Percentiles rank a stretch among this genome's conserved stretches.
phyloP scores from a whole-genome alignment of 1,139 yeast species.

The Yamadazyma jaroonii region DNA sequence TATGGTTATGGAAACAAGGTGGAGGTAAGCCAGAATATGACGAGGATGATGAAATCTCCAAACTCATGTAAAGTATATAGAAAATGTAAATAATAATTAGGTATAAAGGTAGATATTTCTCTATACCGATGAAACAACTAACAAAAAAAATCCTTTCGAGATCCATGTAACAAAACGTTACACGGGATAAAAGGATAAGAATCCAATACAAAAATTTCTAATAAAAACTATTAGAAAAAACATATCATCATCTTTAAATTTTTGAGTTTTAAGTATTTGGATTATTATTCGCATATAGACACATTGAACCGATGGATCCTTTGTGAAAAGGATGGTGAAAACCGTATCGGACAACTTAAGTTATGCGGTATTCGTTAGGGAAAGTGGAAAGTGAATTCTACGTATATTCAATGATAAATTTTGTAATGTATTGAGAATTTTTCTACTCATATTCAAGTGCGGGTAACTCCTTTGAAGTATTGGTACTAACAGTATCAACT shows the following conservation, averaged over 20 bases:
- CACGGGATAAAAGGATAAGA: constrained; percentile 2
- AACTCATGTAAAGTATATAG: constrained; percentile 8
- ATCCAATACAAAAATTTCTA: neutral
- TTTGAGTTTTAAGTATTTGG: constrained; percentile 1
- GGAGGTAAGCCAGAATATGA: constrained; percentile 46
- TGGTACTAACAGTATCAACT: too few relatives aligned
- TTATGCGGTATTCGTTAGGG: constrained; percentile 27
- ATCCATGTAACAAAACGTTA: constrained; percentile 1
- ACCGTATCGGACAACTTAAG: constrained; percentile 45
- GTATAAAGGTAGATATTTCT: constrained; percentile 4
- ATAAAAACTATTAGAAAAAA: constrained; percentile 2
- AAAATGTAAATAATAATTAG: constrained; percentile 6
- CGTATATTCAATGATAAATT: too few relatives aligned
- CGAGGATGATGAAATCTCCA: constrained; percentile 14
- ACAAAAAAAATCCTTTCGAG: neutral
- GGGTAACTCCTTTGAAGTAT: neutral
- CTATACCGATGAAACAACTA: constrained; percentile 4
- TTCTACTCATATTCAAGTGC: constrained; percentile 1
- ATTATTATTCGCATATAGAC: constrained; percentile 47
- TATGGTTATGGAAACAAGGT: constrained; percentile 90
- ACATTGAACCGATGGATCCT: constrained; percentile 46
- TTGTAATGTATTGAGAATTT: neutral
- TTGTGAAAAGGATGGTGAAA: constrained; percentile 7
- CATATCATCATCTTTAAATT: neutral
- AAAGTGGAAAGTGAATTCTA: neutral